Evolutionary conservation across 495 filamentous ascomycete species (phyloP), one percentile per base, ranked within the genome.

Genomic region (Penicillium cataractarum): DNA sequence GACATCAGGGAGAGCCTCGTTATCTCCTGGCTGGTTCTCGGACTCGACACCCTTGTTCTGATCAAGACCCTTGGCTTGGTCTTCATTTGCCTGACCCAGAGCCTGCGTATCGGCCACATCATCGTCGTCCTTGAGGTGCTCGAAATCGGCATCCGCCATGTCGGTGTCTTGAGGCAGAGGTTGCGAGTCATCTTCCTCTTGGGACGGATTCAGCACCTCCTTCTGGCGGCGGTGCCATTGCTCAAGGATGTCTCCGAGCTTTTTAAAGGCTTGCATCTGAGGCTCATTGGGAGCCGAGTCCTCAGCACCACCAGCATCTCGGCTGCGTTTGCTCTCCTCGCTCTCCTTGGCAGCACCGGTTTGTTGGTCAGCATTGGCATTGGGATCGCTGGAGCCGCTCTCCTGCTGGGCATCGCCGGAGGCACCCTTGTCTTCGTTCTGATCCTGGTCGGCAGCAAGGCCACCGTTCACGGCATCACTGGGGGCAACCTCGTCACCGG

Each of bases 161-260:
- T 92, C 85, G 21, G 83, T 80, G 51, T 91, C 86, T 58, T 85
- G 74, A 42, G 83, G 73, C 60, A 83, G 65, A 55, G 76, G 64
- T 58, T 85, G 69, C 2, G 84, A 78, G 2, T 82, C 83, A 13
- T 87, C 78, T 42, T 89, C 80, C 50, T 90, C 83, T 54, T 91
- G 79, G 37, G 84, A 81, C 10, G 90, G 82, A 57, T 90, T 83
- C 64, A 84, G 77, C 58, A 99, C 97, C 58, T 96, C 86, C 29
- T 84, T 82, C 65, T 93, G 90, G 64, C 87, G 88, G 42, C 89
- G 86, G 73, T 97, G 92, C 93, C 93, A 99, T 64, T 88, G 82
- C 67, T 97, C 93, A n/a, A 99, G 82, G 22, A 90, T 88, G 78
- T 97, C 92, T 2, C 96, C 96, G 58, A 99, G 83, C 62, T 95